Evolutionary conservation across 495 filamentous ascomycete species (phyloP).

Genomic region (Copromyces sp.): DNA sequence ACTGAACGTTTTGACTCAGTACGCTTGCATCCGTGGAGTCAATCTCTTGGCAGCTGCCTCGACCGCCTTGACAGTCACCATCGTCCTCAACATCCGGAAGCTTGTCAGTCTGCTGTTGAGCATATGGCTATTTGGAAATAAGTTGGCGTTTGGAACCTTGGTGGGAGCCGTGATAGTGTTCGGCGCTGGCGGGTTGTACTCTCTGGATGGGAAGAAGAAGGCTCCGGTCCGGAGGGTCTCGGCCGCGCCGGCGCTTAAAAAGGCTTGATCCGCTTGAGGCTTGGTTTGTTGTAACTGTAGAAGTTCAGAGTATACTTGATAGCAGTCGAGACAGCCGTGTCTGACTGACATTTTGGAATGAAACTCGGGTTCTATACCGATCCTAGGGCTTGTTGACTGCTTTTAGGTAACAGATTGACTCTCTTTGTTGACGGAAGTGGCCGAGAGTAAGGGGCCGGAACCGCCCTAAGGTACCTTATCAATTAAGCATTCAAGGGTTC

Average conservation of each 20-base stretch:
- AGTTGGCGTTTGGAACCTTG: constrained; percentile 61
- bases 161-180: constrained; percentile 80
- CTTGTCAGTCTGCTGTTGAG: constrained; percentile 84
- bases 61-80: constrained; percentile 88
- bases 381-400: not conserved
- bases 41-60: constrained; percentile 78
- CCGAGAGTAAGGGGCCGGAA: not conserved
- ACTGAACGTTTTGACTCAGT: constrained; percentile 84
- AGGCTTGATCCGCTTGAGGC: not conserved
- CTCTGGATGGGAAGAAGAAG: constrained; percentile 52
- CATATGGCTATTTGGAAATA: constrained; percentile 87
- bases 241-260: not conserved
- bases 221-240: constrained; percentile 8
- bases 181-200: constrained; percentile 78
- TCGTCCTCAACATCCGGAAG: constrained; percentile 91
- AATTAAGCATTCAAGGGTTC: constrained; percentile 3
- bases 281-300: not conserved
- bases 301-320: not conserved
- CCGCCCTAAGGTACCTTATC: not conserved
- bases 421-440: not conserved
- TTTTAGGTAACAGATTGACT: not conserved
- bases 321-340: not conserved
- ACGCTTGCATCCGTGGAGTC: constrained; percentile 87
- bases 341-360: not conserved
- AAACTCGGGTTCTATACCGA: not conserved